Percentiles rank a stretch among this genome's conserved stretches.
These are phyloP conservation scores for Endoconidiophora laricicola DNA, from an alignment of 2,329 filamentous ascomycete genomes.

Conservation along the genomic window DNA sequence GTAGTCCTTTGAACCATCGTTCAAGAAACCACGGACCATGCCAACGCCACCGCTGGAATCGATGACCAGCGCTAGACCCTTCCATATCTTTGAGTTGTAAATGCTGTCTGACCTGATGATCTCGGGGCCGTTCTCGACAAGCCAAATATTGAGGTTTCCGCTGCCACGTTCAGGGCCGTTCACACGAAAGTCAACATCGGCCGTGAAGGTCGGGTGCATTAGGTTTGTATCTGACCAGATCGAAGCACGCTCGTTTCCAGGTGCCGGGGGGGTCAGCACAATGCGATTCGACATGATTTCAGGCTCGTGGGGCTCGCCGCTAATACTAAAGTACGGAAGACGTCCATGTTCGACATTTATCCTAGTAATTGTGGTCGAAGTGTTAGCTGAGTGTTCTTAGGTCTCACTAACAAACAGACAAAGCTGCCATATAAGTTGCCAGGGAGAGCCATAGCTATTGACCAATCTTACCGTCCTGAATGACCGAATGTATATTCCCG, in stretches of 20 bases:
- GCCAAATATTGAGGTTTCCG: slow-evolving; percentile 91
- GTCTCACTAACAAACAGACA: slow-evolving; percentile 2
- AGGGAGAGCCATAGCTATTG: neutral
- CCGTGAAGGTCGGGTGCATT: slow-evolving; percentile 54
- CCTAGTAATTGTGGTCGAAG: slow-evolving; percentile 22
- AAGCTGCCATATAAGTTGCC: neutral
- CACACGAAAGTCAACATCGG: slow-evolving; percentile 74
- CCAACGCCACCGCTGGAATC: slow-evolving; percentile 68
- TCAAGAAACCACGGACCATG: slow-evolving; percentile 79
- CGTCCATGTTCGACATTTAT: slow-evolving; percentile 42
- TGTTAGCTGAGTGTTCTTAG: neutral
- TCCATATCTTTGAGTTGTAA: slow-evolving; percentile 71
- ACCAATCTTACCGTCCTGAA: slow-evolving; percentile 36
- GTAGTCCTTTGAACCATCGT: slow-evolving; percentile 74
- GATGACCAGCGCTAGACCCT: slow-evolving; percentile 75
- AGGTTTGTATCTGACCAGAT: slow-evolving; percentile 58
- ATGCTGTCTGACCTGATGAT: slow-evolving; percentile 57
- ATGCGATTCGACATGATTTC: slow-evolving; percentile 73
- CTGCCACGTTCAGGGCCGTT: slow-evolving; percentile 70
- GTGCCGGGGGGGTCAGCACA: slow-evolving; percentile 75
- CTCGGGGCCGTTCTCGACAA: slow-evolving; percentile 50
- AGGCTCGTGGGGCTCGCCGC: slow-evolving; percentile 36
- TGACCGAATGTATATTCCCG: slow-evolving; percentile 66
- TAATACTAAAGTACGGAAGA: slow-evolving; percentile 38
- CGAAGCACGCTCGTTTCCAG: slow-evolving; percentile 70